A percentile compares a stretch with the other conserved stretches of the same genome.
Evolutionary conservation across 2,329 filamentous ascomycete genomes (phyloP).

Genomic region (Xylariaceae sp.): DNA sequence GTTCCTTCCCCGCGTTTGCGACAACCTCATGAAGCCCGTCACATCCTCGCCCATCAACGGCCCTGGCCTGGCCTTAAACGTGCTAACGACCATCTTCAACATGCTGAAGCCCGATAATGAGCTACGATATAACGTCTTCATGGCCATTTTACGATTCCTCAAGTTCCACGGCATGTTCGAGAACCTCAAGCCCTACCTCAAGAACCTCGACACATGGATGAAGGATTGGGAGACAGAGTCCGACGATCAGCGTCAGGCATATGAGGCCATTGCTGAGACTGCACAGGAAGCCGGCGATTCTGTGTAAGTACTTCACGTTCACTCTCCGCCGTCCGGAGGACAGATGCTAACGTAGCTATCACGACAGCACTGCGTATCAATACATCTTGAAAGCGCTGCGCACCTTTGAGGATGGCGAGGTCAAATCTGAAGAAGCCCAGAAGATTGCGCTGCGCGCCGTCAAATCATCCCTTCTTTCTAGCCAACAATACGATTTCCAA

Average conservation of each 20-base stretch:
- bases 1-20: constrained; percentile 82
- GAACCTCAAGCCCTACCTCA: constrained; percentile 74
- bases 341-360: constrained; percentile 3
- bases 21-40: constrained; percentile 82
- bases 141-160: constrained; percentile 81
- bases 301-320: constrained; percentile 48
- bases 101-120: constrained; percentile 71
- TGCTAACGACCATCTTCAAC: constrained; percentile 96
- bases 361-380: constrained; percentile 54
- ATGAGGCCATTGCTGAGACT: constrained; percentile 73
- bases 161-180: constrained; percentile 73
- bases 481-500: constrained; percentile 63
- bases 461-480: constrained; percentile 48
- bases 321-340: constrained; percentile 4
- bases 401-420: constrained; percentile 54
- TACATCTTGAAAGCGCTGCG: constrained; percentile 59
- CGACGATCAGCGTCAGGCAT: constrained; percentile 79
- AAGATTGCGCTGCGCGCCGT: constrained; percentile 53
- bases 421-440: constrained; percentile 55
- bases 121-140: constrained; percentile 82
- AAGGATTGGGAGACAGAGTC: constrained; percentile 74
- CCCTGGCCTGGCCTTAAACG: constrained; percentile 77
- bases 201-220: constrained; percentile 78
- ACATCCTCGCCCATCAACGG: constrained; percentile 81
- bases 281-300: constrained; percentile 73